Evolutionary conservation across 164 flowering plant genomes (phyloP), one percentile per base, ranked within the genome.

Genomic region (Liriodendron chinense): DNA sequence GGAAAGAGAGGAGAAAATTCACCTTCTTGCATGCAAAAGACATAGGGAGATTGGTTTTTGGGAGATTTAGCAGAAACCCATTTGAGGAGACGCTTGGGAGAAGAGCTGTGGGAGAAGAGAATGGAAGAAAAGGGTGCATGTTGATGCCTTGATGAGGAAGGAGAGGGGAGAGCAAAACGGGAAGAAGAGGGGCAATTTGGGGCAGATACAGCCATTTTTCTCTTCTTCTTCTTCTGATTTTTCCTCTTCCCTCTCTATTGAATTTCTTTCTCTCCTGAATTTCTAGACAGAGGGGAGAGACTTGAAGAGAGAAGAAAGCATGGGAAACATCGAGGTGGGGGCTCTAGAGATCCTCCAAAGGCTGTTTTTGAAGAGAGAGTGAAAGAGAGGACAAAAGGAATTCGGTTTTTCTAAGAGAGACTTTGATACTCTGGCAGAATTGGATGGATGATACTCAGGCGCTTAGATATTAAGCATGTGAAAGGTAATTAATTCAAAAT

Each of bases 1-100:
- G 7, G 62, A 62, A 28, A 74, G 53, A 59, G 1, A 20, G 23
- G 61, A 61, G 23, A 21, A 9, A 1, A 8, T 80, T 66, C 70
- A 82, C 84, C 84, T 70, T 76, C 82, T 68, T 79, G 84, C 73
- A 69, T 72, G 76, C 73, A 34, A 48, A 72, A 20, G 64, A 72
- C 78, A 69, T 77, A 75, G 57, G 64, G 64, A 25, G 69, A 68
- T 43, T 68, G 71, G 21, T 18, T 43, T 23, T 24, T 72, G n/a
- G 71, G 78, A 1, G 72, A 70, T 65, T 68, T 57, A 22, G 70
- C 61, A 23, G 76, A 74, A 65, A 72, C 49, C 57, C 71, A 43
- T 70, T 74, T 74, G 13, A 62, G 67, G 53, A 74, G 70, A 65
- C 63, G 65, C n/a, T 63, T 66, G 20, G 73, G 8, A 20, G 48